phyloP scores from a whole-genome alignment of 1,284 basidiomycete species.

The Boletellus sp. region DNA sequence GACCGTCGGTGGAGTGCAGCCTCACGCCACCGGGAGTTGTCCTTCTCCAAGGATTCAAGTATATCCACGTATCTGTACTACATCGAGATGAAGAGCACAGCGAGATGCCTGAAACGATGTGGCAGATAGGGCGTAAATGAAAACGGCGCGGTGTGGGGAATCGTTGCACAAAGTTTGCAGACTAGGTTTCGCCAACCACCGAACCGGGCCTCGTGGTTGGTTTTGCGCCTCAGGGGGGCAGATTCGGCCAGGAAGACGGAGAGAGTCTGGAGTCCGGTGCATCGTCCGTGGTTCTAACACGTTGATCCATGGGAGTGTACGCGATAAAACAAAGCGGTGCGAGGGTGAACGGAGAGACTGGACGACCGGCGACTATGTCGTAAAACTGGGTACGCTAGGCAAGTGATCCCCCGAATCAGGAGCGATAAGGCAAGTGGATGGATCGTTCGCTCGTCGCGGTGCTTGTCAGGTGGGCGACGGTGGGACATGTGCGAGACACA shows the following conservation, averaged over 20 bases:
- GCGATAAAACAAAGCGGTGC: conserved; percentile 9
- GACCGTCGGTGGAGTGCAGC: conserved; percentile 1
- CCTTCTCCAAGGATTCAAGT: conserved; percentile 5
- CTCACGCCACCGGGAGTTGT: conserved; percentile 17
- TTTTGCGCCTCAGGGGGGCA: conserved; percentile 4
- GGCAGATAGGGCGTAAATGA: conserved; percentile 22
- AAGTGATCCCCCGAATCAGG: too few relatives aligned
- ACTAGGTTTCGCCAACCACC: conserved; percentile 10
- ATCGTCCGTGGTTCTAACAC: conserved; percentile 17
- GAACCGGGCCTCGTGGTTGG: conserved; percentile 17
- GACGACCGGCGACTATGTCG: background rate
- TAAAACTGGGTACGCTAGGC: too few relatives aligned
- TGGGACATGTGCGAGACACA: conserved; percentile 17
- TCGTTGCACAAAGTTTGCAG: conserved; percentile 16
- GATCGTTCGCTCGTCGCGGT: too few relatives aligned
- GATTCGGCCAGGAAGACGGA: conserved; percentile 3
- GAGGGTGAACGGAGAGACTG: background rate
- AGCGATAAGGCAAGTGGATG: too few relatives aligned
- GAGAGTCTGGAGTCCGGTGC: conserved; percentile 1
- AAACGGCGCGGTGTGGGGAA: conserved; percentile 28
- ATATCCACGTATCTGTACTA: conserved; percentile 17
- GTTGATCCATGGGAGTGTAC: conserved; percentile 11
- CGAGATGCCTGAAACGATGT: conserved; percentile 9
- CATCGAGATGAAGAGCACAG: background rate
- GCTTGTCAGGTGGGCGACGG: too few relatives aligned